A percentile compares a stretch with the other conserved stretches of the same genome.
Conservation (phyloP, 2,329 filamentous ascomycete species). For the Lachnellula cervina region DNA sequence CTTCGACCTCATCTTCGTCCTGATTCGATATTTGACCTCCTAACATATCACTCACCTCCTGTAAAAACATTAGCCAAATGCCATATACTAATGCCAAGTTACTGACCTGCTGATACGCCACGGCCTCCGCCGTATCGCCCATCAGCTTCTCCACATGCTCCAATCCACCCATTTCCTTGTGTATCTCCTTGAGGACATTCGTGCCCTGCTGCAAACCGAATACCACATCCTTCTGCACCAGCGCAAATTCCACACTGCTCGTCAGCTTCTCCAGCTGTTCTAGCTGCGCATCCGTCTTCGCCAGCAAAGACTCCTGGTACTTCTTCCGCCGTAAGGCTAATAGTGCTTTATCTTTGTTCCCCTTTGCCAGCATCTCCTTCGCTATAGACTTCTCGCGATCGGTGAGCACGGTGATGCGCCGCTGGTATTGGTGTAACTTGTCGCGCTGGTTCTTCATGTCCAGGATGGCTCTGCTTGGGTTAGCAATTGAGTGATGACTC, state of each 20-base stretch:
- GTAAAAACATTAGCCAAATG: conserved; percentile 12
- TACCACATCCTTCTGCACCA: conserved; percentile 93
- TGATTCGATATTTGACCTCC: conserved; percentile 84
- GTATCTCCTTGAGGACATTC: conserved; percentile 81
- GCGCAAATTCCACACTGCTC: conserved; percentile 86
- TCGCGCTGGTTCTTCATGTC: conserved; percentile 98
- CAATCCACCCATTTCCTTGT: conserved; percentile 91
- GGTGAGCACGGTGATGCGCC: conserved; percentile 80
- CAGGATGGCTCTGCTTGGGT: conserved; percentile 71
- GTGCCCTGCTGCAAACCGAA: conserved; percentile 92
- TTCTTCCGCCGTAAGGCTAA: conserved; percentile 91
- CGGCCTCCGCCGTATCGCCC: conserved; percentile 84
- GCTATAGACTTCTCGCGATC: conserved; percentile 84
- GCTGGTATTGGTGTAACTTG: conserved; percentile 93
- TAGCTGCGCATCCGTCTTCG: conserved; percentile 89
- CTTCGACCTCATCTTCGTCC: conserved; percentile 96
- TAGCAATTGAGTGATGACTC: conserved; percentile 1
- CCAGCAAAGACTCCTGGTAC: conserved; percentile 86
- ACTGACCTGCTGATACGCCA: conserved; percentile 80
- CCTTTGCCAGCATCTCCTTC: conserved; percentile 70
- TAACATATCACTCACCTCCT: conserved; percentile 92
- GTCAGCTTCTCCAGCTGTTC: conserved; percentile 88
- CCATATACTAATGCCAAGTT: not conserved
- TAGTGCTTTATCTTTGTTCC: conserved; percentile 76
- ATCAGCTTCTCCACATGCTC: conserved; percentile 93